These are phyloP conservation scores for Colletotrichum gigasporum DNA, from an alignment of 2,329 filamentous ascomycete species.

Conservation along the genomic window DNA sequence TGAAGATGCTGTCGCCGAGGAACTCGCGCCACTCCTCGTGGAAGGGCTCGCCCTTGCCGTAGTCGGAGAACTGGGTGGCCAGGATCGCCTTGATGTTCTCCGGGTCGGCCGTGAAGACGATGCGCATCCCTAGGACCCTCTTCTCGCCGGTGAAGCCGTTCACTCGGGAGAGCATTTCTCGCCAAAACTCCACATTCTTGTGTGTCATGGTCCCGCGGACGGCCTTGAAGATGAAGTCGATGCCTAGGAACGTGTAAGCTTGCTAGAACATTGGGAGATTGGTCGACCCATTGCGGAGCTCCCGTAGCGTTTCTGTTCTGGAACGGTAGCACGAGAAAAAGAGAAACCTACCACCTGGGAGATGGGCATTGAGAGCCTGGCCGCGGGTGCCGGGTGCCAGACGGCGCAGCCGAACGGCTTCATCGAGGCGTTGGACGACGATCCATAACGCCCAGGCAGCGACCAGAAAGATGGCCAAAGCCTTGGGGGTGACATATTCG, in stretches of 20 bases:
- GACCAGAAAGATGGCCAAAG: slow-evolving; percentile 47
- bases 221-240: slow-evolving; percentile 72
- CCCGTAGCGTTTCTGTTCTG: too few species aligned
- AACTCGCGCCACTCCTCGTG: slow-evolving; percentile 80
- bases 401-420: slow-evolving; percentile 54
- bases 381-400: slow-evolving; percentile 53
- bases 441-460: slow-evolving; percentile 49
- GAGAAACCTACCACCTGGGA: slow-evolving; percentile 56
- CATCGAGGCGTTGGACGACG: slow-evolving; percentile 48
- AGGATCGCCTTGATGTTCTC: slow-evolving; percentile 93
- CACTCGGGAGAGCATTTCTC: slow-evolving; percentile 54
- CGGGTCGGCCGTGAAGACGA: slow-evolving; percentile 81
- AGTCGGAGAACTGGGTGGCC: slow-evolving; percentile 86
- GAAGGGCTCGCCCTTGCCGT: slow-evolving; percentile 82
- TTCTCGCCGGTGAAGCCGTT: slow-evolving; percentile 69
- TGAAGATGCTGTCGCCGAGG: slow-evolving; percentile 80
- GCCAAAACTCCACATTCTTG: slow-evolving; percentile 71
- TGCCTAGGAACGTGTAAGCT: slow-evolving; percentile 47
- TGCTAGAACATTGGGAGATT: background rate
- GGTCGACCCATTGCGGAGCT: too few species aligned
- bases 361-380: slow-evolving; percentile 42
- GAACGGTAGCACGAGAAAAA: background rate
- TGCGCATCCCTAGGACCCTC: slow-evolving; percentile 62
- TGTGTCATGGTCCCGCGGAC: slow-evolving; percentile 62
- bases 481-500: slow-evolving; percentile 53